These are phyloP conservation scores for Alternaria conjuncta DNA, from an alignment of 2,329 filamentous ascomycete genomes.

Conservation along the genomic window DNA sequence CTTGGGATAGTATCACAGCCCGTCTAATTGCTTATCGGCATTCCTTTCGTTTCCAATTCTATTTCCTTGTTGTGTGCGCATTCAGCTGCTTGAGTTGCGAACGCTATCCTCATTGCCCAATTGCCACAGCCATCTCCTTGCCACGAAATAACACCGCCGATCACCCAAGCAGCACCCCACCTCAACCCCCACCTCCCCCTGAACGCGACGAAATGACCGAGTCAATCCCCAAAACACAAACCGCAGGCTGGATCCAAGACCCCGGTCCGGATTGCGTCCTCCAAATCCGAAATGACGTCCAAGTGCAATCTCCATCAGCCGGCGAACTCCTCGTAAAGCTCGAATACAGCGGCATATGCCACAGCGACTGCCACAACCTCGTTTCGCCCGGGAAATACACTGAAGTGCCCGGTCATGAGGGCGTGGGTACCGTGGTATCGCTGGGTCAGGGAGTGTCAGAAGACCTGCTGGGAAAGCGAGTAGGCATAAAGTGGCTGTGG, in stretches of 20 bases:
- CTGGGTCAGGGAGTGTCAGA: slow-evolving; percentile 37
- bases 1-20: background rate
- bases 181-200: background rate
- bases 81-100: background rate
- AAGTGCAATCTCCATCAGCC: slow-evolving; percentile 47
- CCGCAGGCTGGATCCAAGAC: slow-evolving; percentile 46
- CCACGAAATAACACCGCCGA: background rate
- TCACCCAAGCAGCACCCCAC: background rate
- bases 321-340: slow-evolving; percentile 56
- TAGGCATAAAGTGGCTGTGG: slow-evolving; percentile 56
- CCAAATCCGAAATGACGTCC: slow-evolving; percentile 44
- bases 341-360: slow-evolving; percentile 56
- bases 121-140: background rate
- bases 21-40: background rate
- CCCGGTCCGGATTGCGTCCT: slow-evolving; percentile 45
- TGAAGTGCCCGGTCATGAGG: slow-evolving; percentile 57
- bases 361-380: slow-evolving; percentile 57
- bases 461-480: slow-evolving; percentile 43
- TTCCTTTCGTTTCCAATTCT: background rate
- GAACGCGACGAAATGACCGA: background rate
- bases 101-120: fast-evolving
- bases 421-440: slow-evolving; percentile 52
- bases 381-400: slow-evolving; percentile 53
- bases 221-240: slow-evolving; percentile 43
- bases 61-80: no score